phyloP scores from a whole-genome alignment of 805 yeast genomes.

The Debaryomyces tyrocola region DNA sequence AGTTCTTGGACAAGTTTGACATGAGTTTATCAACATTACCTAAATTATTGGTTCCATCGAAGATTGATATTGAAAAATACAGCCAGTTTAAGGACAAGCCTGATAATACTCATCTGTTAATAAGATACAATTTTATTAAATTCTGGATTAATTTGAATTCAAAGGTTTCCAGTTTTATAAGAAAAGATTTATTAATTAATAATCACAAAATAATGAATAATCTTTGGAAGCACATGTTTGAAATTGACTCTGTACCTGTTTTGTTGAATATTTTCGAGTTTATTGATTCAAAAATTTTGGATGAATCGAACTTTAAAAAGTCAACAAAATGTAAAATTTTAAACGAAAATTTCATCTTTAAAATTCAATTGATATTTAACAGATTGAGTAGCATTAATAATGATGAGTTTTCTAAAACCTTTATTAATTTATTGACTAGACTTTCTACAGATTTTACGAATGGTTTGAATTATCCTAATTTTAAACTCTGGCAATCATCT shows the following conservation, averaged over 20 bases:
- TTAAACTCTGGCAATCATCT: conserved; percentile 48
- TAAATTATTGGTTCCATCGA: conserved; percentile 56
- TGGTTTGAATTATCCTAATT: conserved; percentile 49
- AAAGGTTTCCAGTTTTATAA: conserved; percentile 49
- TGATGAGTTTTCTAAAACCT: conserved; percentile 37
- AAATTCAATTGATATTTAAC: conserved; percentile 50
- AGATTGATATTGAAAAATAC: conserved; percentile 43
- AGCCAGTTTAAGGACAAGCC: conserved; percentile 29
- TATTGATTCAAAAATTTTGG: conserved; percentile 51
- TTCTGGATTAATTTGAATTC: conserved; percentile 60
- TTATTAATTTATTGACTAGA: conserved; percentile 48
- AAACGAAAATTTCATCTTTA: conserved; percentile 71
- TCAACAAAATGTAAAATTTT: conserved; percentile 72
- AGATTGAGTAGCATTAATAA: conserved; percentile 18
- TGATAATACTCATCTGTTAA: conserved; percentile 30
- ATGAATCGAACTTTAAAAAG: conserved; percentile 62
- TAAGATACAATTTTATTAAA: conserved; percentile 58
- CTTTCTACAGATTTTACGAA: conserved; percentile 49
- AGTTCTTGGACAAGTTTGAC: conserved; percentile 67
- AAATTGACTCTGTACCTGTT: conserved; percentile 49
- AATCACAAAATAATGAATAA: conserved; percentile 56
- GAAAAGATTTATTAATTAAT: conserved; percentile 63
- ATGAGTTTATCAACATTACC: conserved; percentile 60
- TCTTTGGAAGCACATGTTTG: conserved; percentile 64
- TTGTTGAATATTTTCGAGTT: conserved; percentile 44